Percentiles rank a stretch among this genome's conserved stretches.
These are phyloP conservation scores for Coprinopsis cinerea DNA, from an alignment of 768 basidiomycete species.

Conservation along the genomic window DNA sequence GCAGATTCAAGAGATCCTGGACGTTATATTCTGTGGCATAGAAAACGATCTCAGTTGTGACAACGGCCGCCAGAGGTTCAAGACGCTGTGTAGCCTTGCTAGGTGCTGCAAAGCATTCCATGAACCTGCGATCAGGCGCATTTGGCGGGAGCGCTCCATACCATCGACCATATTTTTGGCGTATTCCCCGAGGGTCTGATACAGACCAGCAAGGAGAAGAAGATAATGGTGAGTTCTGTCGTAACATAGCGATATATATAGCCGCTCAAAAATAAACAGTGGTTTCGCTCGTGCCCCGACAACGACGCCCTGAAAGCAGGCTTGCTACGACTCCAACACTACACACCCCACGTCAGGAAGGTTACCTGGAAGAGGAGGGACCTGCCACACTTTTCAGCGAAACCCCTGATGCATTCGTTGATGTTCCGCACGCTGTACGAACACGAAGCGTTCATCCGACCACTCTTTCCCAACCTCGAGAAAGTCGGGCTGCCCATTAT, in stretches of 20 bases:
- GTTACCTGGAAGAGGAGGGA: no score
- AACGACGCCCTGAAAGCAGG: no score
- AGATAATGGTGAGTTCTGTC: no score
- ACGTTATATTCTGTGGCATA: neutral
- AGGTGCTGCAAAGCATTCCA: neutral
- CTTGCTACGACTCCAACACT: no score
- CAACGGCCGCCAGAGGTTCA: neutral
- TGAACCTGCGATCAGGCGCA: neutral
- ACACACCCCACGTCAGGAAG: neutral
- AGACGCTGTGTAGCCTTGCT: neutral
- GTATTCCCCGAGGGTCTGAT: no score
- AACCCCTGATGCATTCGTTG: no score
- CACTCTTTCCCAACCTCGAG: neutral
- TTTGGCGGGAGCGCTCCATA: neutral
- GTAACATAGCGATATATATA: no score
- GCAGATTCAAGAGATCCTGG: neutral
- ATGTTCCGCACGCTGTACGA: neutral
- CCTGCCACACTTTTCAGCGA: no score
- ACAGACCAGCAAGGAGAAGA: no score
- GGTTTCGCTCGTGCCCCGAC: no score
- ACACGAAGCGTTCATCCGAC: neutral
- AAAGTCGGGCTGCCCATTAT: neutral
- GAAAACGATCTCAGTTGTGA: neutral
- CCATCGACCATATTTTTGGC: neutral
- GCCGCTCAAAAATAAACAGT: no score